phyloP scores from a whole-genome alignment of 148 eudicot genomes.

The Chenopodium album region DNA sequence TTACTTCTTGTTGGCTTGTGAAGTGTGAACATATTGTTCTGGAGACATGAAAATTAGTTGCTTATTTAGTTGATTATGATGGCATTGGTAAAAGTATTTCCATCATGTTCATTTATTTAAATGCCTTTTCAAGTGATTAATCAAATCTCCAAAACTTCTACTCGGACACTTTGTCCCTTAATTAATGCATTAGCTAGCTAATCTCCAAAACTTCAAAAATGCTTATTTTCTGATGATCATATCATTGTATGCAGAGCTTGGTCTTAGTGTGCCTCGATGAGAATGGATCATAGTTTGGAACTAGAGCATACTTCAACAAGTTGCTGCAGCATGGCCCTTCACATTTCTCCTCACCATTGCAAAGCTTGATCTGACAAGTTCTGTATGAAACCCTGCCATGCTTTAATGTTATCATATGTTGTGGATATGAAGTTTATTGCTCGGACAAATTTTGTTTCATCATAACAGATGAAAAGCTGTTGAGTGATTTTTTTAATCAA shows the following conservation, averaged over 20 bases:
- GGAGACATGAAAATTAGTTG: background rate
- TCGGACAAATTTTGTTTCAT: background rate
- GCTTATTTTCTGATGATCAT: background rate
- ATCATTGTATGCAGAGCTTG: slow-evolving; percentile 35
- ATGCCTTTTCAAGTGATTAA: background rate
- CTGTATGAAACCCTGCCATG: slow-evolving; percentile 9
- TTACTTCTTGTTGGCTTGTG: background rate
- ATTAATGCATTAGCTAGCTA: background rate
- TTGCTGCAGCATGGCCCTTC: background rate
- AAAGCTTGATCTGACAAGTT: background rate
- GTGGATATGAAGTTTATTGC: slow-evolving; percentile 3
- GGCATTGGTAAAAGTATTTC: background rate
- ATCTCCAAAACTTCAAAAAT: background rate
- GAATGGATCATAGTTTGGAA: slow-evolving; percentile 6
- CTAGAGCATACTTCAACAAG: background rate
- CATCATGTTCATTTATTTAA: background rate
- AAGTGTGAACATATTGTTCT: background rate
- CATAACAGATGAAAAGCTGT: background rate
- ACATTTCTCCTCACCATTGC: slow-evolving; percentile 9
- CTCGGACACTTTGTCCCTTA: no score
- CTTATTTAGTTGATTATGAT: background rate
- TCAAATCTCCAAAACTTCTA: background rate
- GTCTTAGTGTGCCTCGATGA: slow-evolving; percentile 53
- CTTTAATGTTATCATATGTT: slow-evolving; percentile 1
- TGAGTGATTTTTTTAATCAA: background rate